Base-by-base conservation (phyloP, 768 basidiomycete genomes). In the Chiua virens region DNA sequence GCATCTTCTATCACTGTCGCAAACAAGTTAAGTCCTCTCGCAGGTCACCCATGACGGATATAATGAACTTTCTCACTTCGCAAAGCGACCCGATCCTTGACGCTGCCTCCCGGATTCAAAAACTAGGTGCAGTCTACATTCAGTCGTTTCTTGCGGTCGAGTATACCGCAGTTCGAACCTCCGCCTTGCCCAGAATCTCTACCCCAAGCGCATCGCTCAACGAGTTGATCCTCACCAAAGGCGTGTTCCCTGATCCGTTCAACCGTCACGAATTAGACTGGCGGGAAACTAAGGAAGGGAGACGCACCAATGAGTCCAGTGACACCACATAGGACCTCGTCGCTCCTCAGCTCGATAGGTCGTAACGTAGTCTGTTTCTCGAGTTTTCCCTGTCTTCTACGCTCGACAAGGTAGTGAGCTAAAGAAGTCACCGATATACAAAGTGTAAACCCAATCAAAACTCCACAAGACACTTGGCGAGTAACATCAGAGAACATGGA, bases 61-160 rank as follows among this genome's bases (percentile, higher is more conserved):
- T 40, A 20, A 13, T 5, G 9, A n/a, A 6, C n/a, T 9, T 17
- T 58, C 82, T 53, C 62, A 97, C 95, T 92, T 68, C 85, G 81
- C 53, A 98, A 68, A 0, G 95, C 96, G n/a, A 98, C 96, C 27
- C 97, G 83, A 68, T 99, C 97, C 68, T 99, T 99, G 44, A 98
- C 89, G 47, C 95, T 98, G 36, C 97, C 97, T 22, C 96, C 96
- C 1, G 97, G 96, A 69, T 99, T 99, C 53, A 98, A 66, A 65
- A 87, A 99, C 92, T 98, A 59, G 10, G 38, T 18, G 37, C 23
- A 14, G 83, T 93, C n/a, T n/a, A n/a, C n/a, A n/a, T n/a, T n/a
- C 28, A 22, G 39, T 18, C 37, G 23, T 13, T 17, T 2, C 21
- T 14, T 38, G 39, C 2, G 7, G 17, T 22, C 7, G 36, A 37